Evolutionary conservation across 768 basidiomycete genomes (phyloP), one percentile per base, ranked within the genome.

Genomic region (Calocybe gangraenosa): DNA sequence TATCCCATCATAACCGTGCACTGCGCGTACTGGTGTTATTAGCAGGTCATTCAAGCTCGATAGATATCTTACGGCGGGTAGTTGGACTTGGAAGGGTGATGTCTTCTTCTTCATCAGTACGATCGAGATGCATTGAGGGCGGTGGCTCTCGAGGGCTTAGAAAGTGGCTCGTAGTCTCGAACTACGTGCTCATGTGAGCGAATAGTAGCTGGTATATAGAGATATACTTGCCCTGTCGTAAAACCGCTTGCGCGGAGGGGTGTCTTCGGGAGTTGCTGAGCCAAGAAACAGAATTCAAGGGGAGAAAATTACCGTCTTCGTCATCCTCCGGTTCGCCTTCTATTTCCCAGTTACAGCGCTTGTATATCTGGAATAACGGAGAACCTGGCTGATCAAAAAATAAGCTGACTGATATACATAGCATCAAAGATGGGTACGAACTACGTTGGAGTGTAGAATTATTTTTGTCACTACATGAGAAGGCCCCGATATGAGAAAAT

Each of bases 261-360:
- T 77, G 59, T 87, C 87, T 89, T 7, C 23, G 7, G 30, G 39
- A 44, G 39, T 25, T n/a, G 53, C 25, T 42, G 7, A 40, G 45
- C 40, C 21, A 33, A 45, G 25, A 40, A 35, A 42, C 13, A 42
- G 18, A 44, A 22, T 7, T 44, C 37, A 23, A n/a, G 40, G 21
- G 18, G 25, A 32, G 14, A 36, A 34, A 54, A 58, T 51, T 49
- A 86, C 87, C 84, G 58, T 90, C 87, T 68, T 90, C 86, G 46
- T 89, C 87, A 45, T 88, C 87, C 62, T 90, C 87, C 19, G 86
- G 86, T 40, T 65, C 68, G 3, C 83, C 84, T 60, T 88, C 84
- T 30, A 96, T 76, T 58, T 87, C 82, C 92, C 92, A 96, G 33
- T 83, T 87, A 63, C 92, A 95, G 28, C 92, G 83, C 57, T 92